Base-by-base conservation (phyloP, 768 basidiomycete species). In the Gyrodon lividus region DNA sequence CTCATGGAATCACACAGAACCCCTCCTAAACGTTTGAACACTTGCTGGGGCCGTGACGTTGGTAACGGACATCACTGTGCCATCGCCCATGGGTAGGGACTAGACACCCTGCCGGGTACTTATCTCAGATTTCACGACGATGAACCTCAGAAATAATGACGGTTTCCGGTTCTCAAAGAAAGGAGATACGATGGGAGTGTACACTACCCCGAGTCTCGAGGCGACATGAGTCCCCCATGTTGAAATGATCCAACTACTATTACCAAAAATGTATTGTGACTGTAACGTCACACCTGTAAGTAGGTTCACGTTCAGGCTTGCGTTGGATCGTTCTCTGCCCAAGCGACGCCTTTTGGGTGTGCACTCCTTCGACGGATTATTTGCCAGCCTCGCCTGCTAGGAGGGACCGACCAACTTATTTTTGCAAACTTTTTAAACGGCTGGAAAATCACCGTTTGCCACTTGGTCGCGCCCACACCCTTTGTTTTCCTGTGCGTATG, bases 271-370 rank as follows among this genome's bases (percentile, higher is more conserved):
- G 40, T 59, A 44, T 46, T 52, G 68, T 69, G 68, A 69, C 68
- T 16, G 66, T 60, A 64, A 70, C 68, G 70, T 69, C 68, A 69
- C 68, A 56, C 57, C 28, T 39, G 64, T 68, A 71, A 69, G 68
- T 69, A 69, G 62, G 68, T 69, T 69, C 68, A 46, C 41, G 63
- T 66, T 52, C 57, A 46, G 56, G 54, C 61, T 51, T 57, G 57
- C 48, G 10, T 56, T 70, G 53, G 57, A 59, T 55, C 59, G 58
- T 62, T 62, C 46, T 59, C 57, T 70, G 52, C 28, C 45, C 59
- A 56, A 56, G 58, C 59, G 46, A 58, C 63, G 31, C 50, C 63
- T 42, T 40, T 58, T 8, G 10, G 56, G 19, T 46, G 39, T 56
- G 51, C 20, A 42, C 35, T 46, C 19, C 14, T 39, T 26, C 51